Percentiles rank a stretch among this genome's conserved stretches.
Conservation (phyloP, 2,329 filamentous ascomycete genomes). For the Diaporthe helianthi region DNA sequence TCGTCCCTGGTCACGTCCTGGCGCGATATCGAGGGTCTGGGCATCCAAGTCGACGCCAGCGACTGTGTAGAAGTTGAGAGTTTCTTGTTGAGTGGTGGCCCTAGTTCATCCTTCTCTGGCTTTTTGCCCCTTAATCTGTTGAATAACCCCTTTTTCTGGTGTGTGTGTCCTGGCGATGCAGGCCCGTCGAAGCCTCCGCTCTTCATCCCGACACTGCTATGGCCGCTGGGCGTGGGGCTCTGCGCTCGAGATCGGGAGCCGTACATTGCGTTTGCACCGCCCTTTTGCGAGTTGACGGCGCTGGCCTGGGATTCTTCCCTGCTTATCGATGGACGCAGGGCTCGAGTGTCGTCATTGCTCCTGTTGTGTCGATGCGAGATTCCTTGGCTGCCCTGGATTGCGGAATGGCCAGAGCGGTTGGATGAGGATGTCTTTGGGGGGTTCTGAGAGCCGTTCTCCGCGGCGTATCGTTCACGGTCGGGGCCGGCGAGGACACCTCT, state of each 20-base stretch:
- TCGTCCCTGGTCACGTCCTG: constrained; percentile 52
- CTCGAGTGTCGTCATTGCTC: constrained; percentile 70
- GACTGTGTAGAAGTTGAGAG: constrained; percentile 61
- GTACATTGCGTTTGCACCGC: constrained; percentile 54
- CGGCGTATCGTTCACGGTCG: constrained; percentile 71
- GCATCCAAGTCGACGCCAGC: constrained; percentile 47
- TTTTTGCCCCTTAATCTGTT: constrained; percentile 59
- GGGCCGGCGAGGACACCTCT: constrained; percentile 72
- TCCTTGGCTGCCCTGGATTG: constrained; percentile 70
- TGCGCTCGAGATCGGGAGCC: constrained; percentile 67
- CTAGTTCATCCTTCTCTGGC: constrained; percentile 57
- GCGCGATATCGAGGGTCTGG: constrained; percentile 52
- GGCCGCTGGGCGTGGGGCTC: constrained; percentile 81
- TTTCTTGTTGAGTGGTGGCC: constrained; percentile 53
- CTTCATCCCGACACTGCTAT: constrained; percentile 55
- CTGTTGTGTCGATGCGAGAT: constrained; percentile 73
- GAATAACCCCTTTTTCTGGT: constrained; percentile 59
- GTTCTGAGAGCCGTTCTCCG: constrained; percentile 54
- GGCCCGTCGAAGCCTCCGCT: constrained; percentile 60
- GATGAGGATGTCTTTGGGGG: constrained; percentile 70
- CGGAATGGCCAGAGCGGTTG: constrained; percentile 63
- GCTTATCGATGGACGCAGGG: constrained; percentile 74
- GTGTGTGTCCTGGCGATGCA: constrained; percentile 61
- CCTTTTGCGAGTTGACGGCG: constrained; percentile 53
- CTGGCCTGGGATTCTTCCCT: constrained; percentile 74